Conservation (phyloP, 164 flowering plant genomes). For the Kingdonia uniflora region DNA sequence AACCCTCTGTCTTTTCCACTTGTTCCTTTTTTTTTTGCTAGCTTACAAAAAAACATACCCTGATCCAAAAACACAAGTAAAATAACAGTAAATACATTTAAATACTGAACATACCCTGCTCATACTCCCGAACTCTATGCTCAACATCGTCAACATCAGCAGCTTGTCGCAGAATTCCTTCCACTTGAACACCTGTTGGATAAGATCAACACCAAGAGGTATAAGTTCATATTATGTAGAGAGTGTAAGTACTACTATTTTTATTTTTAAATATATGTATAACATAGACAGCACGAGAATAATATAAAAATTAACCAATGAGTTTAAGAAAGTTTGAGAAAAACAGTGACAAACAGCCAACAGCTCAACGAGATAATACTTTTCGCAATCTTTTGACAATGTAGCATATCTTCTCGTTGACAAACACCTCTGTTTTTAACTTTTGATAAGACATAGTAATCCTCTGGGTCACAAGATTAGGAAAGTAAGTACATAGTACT, state of each 20-base stretch:
- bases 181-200: slow-evolving; percentile 64
- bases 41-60: slow-evolving; percentile 42
- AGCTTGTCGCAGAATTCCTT: slow-evolving; percentile 95
- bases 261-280: too few species aligned
- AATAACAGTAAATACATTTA: too few species aligned
- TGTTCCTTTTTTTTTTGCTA: too few species aligned
- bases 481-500: neutral
- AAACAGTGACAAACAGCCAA: neutral
- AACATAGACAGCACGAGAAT: neutral
- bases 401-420: neutral
- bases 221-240: neutral
- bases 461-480: neutral
- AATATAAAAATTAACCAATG: neutral
- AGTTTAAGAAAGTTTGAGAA: too few species aligned
- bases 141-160: slow-evolving; percentile 62
- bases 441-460: neutral
- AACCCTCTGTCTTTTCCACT: neutral
- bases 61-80: too few species aligned
- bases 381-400: too few species aligned
- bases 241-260: neutral
- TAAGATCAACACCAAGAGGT: neutral
- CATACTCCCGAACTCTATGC: too few species aligned
- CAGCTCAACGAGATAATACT: too few species aligned
- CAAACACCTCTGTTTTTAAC: neutral
- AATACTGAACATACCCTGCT: too few species aligned